Base-by-base conservation (phyloP, 2,329 filamentous ascomycete species). In the Epichloe sibirici region DNA sequence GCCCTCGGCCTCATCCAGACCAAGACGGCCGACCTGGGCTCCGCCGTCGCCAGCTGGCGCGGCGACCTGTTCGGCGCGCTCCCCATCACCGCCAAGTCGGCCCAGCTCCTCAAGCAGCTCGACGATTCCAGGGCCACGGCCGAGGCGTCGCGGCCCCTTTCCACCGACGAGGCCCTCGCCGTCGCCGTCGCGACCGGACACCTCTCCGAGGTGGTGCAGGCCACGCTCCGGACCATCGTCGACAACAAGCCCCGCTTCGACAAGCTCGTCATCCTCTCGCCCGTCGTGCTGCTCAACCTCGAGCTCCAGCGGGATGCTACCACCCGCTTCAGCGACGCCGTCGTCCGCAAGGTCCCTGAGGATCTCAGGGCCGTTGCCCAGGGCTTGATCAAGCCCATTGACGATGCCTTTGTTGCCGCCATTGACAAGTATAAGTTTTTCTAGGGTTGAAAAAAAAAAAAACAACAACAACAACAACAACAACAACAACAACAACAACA, bases 211-310 rank as follows among this genome's bases (percentile, higher is more conserved):
- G 60, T 62, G n/a, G 70, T 74, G 55, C 66, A 71, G 56, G 51
- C 57, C 35, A 69, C 70, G 4, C 63, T 75, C 34, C 57, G 60
- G 7, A 63, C 63, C n/a, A 59, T 75, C 23, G 62, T 73, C 53
- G 58, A 53, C 11, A 59, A 65, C 31, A 74, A 74, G 61, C 64
- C 61, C 21, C 70, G 72, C 55, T 77, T 77, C 53, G 69, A 74
- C 56, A 62, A 62, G 40, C 59, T 74, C 5, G 50, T 72, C 1
- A 56, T 76, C 38, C 65, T 76, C 28, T 66, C 63, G 46, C 71
- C 73, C 0, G 58, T 73, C 38, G 72, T 77, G 38, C 60, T 73
- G 40, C 44, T 71, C 15, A 71, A 69, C 53, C 57, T 78, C 28
- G 58, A 69, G 52, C 54, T 66, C 6, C 64, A 76, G 62, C 66